These are phyloP conservation scores for Stipa capillata DNA, from an alignment of 176 grass and related monocot genomes.

Conservation along the genomic window DNA sequence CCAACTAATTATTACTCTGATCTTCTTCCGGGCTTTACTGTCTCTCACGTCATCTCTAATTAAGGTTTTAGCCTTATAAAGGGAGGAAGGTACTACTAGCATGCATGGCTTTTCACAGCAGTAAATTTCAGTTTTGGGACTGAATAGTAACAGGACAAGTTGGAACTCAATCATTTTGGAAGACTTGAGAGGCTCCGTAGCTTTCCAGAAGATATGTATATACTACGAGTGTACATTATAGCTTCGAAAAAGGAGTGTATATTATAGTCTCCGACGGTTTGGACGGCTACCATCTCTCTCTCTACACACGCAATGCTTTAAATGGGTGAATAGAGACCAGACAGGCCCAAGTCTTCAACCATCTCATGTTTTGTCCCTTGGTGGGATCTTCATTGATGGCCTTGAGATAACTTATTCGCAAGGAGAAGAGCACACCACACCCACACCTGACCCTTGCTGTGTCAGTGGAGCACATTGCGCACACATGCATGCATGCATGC, in stretches of 20 bases:
- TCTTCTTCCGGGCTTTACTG: background rate
- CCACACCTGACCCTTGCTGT: conserved; percentile 1
- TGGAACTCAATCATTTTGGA: conserved; percentile 10
- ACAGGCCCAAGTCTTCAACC: conserved; percentile 55
- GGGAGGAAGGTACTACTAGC: background rate
- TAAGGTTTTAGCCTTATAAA: background rate
- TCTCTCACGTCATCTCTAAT: background rate
- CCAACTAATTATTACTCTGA: background rate
- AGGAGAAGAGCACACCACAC: conserved; percentile 33
- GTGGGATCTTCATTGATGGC: conserved; percentile 68
- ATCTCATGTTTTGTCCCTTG: conserved; percentile 67
- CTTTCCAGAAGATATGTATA: conserved; percentile 7
- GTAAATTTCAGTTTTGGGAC: background rate
- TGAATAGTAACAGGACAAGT: background rate
- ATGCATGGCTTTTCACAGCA: background rate
- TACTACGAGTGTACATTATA: background rate
- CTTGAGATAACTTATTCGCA: conserved; percentile 39
- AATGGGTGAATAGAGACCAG: conserved; percentile 80
- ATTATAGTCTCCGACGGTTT: conserved; percentile 17
- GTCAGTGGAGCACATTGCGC: conserved; percentile 40
- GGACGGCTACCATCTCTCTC: conserved; percentile 10
- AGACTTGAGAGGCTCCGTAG: background rate
- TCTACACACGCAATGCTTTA: conserved; percentile 89
- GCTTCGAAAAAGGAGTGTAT: background rate
- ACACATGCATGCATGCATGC: conserved; percentile 9